phyloP scores from a whole-genome alignment of 2,329 filamentous ascomycete genomes.

The Tolypocladium nubicola region DNA sequence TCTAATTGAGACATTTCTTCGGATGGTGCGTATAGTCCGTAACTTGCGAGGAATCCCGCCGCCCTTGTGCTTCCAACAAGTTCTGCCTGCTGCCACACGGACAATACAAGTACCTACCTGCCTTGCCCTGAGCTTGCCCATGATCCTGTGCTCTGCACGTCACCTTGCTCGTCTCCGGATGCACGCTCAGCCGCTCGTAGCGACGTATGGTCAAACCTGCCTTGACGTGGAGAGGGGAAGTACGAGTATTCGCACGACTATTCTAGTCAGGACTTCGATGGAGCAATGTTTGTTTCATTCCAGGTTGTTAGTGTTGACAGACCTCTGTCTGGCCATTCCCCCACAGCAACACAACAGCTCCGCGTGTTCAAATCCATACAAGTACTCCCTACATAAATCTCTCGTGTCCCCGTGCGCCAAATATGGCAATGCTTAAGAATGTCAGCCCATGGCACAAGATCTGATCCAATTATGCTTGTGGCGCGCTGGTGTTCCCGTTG shows the following conservation, averaged over 20 bases:
- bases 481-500: neutral
- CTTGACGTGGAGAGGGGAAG: neutral
- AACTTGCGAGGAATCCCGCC: neutral
- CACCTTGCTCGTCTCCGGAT: neutral
- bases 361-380: neutral
- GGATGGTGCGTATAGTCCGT: neutral
- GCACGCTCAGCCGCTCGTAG: neutral
- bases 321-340: neutral
- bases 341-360: neutral
- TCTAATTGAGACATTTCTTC: constrained; percentile 1
- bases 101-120: neutral
- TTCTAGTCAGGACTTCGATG: neutral
- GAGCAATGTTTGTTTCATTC: neutral
- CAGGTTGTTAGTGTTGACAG: neutral
- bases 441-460: neutral
- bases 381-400: neutral
- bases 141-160: neutral
- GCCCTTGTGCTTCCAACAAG: neutral
- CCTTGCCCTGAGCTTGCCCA: neutral
- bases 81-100: neutral
- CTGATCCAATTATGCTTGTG: neutral
- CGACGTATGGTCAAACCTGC: neutral
- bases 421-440: neutral
- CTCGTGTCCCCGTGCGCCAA: neutral
- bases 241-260: neutral